phyloP scores from a whole-genome alignment of 768 basidiomycete species.

The Xerocomellus chrysenteron region DNA sequence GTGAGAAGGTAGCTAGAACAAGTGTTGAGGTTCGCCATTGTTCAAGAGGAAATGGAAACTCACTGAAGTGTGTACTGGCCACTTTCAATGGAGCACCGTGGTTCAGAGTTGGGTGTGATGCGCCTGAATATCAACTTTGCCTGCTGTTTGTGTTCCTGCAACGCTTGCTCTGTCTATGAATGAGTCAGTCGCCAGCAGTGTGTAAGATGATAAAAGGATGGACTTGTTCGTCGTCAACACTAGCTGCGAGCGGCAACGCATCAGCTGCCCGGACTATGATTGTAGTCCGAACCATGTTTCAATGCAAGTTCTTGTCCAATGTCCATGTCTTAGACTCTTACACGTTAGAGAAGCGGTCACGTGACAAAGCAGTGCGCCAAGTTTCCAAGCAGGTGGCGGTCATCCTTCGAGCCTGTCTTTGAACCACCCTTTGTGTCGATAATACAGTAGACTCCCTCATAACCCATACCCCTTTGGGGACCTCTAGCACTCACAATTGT shows the following conservation, averaged over 20 bases:
- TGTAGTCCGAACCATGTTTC: slow-evolving; percentile 80
- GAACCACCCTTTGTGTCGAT: too few species aligned
- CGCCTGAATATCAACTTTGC: slow-evolving; percentile 95
- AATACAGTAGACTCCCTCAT: too few species aligned
- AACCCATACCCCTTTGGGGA: too few species aligned
- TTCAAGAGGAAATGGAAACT: slow-evolving; percentile 32
- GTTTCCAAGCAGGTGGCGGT: too few species aligned
- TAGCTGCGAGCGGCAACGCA: slow-evolving; percentile 89
- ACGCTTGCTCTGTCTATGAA: slow-evolving; percentile 80
- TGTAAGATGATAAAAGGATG: slow-evolving; percentile 13
- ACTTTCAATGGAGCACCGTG: slow-evolving; percentile 94
- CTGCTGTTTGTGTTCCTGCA: slow-evolving; percentile 98
- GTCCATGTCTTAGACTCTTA: background rate
- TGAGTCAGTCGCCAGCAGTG: slow-evolving; percentile 1
- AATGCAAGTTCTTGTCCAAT: background rate
- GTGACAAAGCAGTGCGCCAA: background rate
- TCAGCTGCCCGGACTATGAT: slow-evolving; percentile 83
- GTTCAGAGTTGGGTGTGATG: slow-evolving; percentile 91
- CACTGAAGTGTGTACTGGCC: slow-evolving; percentile 96
- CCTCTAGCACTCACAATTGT: too few species aligned
- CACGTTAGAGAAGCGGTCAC: slow-evolving; percentile 9
- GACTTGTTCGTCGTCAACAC: slow-evolving; percentile 97
- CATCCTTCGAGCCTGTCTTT: too few species aligned
- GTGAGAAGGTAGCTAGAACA: slow-evolving; percentile 83
- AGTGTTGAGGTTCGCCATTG: slow-evolving; percentile 6